Evolutionary conservation across 345 rosid species (phyloP).

Genomic region (Brassica cretica): DNA sequence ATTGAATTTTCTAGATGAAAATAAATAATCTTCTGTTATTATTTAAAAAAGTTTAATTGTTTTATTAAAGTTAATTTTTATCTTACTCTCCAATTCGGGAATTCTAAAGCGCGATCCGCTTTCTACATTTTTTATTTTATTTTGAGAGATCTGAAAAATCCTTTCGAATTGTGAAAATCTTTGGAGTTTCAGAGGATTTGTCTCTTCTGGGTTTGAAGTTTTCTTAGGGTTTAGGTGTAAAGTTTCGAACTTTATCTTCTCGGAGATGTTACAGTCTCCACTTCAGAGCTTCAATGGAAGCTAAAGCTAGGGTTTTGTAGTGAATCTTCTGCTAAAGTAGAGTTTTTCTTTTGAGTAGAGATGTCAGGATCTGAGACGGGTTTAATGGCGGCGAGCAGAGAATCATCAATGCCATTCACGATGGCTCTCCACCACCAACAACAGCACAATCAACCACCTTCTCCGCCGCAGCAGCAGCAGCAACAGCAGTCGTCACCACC

Average conservation of each 20-base stretch:
- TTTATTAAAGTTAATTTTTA: not conserved
- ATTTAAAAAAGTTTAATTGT: not conserved
- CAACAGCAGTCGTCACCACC: constrained; percentile 6
- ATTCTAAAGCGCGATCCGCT: constrained; percentile 8
- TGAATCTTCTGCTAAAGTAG: not conserved
- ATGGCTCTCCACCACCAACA: constrained; percentile 32
- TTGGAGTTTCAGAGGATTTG: not conserved
- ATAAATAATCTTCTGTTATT: constrained; percentile 1
- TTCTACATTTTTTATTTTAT: not conserved
- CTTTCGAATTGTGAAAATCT: not conserved
- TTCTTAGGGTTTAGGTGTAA: not conserved
- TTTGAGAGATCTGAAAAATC: constrained; percentile 9
- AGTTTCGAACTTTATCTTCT: constrained; percentile 5
- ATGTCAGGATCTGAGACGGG: constrained; percentile 37
- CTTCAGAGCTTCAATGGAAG: constrained; percentile 14
- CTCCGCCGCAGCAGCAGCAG: not conserved
- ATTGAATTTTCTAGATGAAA: not conserved
- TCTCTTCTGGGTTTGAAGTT: not conserved
- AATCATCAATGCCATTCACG: constrained; percentile 13
- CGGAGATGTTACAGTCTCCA: constrained; percentile 9
- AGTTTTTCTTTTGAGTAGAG: not conserved
- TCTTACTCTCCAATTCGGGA: constrained; percentile 1
- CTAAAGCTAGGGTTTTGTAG: constrained; percentile 17
- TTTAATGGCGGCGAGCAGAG: constrained; percentile 27
- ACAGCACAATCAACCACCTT: constrained; percentile 14